These are phyloP conservation scores for Paramecium biaurelia DNA, from an alignment of 73 alveolate species.

Conservation along the genomic window DNA sequence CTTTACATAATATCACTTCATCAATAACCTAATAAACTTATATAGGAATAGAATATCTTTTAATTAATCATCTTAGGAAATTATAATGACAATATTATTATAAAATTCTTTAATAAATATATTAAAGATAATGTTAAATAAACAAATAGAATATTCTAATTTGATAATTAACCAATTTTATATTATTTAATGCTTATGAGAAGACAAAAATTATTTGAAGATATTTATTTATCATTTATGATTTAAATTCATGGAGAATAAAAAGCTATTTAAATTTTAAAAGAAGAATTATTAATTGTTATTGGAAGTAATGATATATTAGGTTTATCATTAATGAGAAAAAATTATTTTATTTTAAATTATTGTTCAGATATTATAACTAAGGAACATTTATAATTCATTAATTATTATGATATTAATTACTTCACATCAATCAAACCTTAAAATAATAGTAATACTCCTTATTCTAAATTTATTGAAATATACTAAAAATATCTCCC, in stretches of 20 bases:
- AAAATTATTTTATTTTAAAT: background rate
- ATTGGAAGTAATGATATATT: background rate
- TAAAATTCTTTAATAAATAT: background rate
- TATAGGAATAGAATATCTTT: background rate
- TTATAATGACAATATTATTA: background rate
- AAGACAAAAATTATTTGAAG: background rate
- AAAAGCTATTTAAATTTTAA: background rate
- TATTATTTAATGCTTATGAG: background rate
- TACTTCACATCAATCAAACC: background rate
- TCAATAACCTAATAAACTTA: background rate
- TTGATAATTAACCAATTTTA: background rate
- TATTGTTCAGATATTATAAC: background rate
- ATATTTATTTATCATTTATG: background rate
- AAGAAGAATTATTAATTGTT: background rate
- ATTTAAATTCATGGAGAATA: background rate
- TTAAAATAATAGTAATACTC: background rate
- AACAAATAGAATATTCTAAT: background rate
- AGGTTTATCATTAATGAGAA: background rate
- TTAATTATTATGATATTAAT: background rate
- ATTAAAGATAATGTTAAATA: background rate
- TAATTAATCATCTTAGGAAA: background rate
- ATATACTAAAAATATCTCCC: background rate
- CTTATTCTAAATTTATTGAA: background rate
- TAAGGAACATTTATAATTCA: background rate
- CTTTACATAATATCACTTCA: background rate